Evolutionary conservation across 208 protist species (phyloP).

Genomic region (Crithidia bombi): DNA sequence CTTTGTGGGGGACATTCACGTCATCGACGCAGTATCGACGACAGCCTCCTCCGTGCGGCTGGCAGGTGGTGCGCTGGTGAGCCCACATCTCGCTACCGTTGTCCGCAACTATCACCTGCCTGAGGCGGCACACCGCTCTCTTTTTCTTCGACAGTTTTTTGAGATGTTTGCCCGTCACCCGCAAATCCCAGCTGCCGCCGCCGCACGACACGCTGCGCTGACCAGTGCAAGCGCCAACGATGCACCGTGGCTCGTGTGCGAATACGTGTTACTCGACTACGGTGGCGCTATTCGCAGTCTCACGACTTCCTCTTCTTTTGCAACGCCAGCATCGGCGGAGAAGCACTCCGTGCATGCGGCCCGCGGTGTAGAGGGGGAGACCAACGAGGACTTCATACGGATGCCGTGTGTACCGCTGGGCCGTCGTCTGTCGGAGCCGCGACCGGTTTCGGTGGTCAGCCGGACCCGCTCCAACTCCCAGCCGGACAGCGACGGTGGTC

Average conservation of each 20-base stretch:
- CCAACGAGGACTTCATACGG: constrained; percentile 16
- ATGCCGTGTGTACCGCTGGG: constrained; percentile 35
- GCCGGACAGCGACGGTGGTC: not conserved
- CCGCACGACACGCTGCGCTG: constrained; percentile 40
- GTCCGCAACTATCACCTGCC: constrained; percentile 36
- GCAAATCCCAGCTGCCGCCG: constrained; percentile 33
- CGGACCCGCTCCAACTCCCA: constrained; percentile 2
- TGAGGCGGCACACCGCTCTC: constrained; percentile 1
- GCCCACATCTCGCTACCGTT: constrained; percentile 40
- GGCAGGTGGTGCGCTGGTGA: constrained; percentile 13
- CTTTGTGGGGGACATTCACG: constrained; percentile 37
- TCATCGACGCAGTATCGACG: constrained; percentile 27
- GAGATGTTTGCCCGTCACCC: constrained; percentile 33
- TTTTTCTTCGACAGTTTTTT: constrained; percentile 38
- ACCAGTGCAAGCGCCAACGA: constrained; percentile 22
- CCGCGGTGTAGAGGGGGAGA: not conserved
- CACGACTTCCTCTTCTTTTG: not conserved
- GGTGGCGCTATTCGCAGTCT: constrained; percentile 53
- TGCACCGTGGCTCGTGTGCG: constrained; percentile 61
- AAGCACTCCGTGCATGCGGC: not conserved
- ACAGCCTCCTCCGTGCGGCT: not conserved
- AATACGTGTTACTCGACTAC: constrained; percentile 64
- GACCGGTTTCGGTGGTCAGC: constrained; percentile 20
- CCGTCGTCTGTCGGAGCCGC: constrained; percentile 18
- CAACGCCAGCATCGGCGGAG: too few species aligned